Evolutionary conservation across 179 eudicot genomes (phyloP), one percentile per base, ranked within the genome.

Genomic region (Silene coronaria): DNA sequence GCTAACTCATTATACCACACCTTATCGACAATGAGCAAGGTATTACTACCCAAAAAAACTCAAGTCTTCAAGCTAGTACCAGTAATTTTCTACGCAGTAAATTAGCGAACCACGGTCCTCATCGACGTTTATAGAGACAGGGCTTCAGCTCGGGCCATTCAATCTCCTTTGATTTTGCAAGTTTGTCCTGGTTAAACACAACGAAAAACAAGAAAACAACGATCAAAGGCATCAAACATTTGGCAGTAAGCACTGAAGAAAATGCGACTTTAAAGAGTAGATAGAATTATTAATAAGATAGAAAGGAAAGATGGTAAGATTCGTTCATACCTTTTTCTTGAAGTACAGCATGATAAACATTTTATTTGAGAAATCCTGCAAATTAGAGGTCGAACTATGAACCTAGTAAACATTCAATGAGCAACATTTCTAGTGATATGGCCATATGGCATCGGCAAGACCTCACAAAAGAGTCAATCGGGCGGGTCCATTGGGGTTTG

Each of bases 81-180:
- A 53, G 21, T 53, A 17, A 11, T n/a, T 4, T 42, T 42, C 48
- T 5, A 42, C 48, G 12, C n/a, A n/a, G n/a, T n/a, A 51, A 10
- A 14, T 51, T 51, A 14, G 57, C 45, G 9, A 30, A 30, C 34
- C 51, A 36, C 30, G 46, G 51, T 61, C 58, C 53, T 90, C 82
- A 93, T 14, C 98, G 89, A 11, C 98, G 97, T 87, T 93, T 93
- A 85, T 93, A 93, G 67, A 93, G 78, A 84, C 98, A 91, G 48
- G 98, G 91, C 88, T 93, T 93, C 81, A 93, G 76, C 73, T 87
- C 90, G 19, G 98, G 98, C 98, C 98, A 93, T 42, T 86, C 84
- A 46, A 91, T 86, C 67, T 84, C 85, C 67, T 78, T 80, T 12
- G 61, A 38, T 61, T 71, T 80, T 73, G 85, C 58, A 21, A 48